A percentile compares a stretch with the other conserved stretches of the same genome.
Conservation (phyloP, 768 basidiomycete genomes). For the Chiua virens region DNA sequence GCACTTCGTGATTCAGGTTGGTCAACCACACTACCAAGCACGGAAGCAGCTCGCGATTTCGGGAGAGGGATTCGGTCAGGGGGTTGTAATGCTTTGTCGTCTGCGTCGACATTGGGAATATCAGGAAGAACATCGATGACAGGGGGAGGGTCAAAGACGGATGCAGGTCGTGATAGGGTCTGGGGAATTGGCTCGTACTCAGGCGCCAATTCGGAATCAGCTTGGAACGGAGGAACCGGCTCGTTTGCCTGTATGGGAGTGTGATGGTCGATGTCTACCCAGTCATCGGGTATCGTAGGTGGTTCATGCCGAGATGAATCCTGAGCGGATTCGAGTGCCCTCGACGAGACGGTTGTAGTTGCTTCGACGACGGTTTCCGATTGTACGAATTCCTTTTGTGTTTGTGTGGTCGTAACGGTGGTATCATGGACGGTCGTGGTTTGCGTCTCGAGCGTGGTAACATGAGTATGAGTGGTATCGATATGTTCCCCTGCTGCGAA, state of each 20-base stretch:
- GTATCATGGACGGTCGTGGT: constrained; percentile 7
- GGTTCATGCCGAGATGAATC: constrained; percentile 20
- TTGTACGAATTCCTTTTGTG: constrained; percentile 6
- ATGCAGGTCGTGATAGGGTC: constrained; percentile 13
- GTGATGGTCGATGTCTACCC: constrained; percentile 25
- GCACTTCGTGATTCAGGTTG: too few species aligned
- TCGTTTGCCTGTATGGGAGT: constrained; percentile 4
- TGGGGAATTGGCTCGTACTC: constrained; percentile 1
- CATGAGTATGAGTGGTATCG: constrained; percentile 13
- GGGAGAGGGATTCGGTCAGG: constrained; percentile 27
- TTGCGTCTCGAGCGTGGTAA: constrained; percentile 5
- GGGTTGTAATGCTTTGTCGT: neutral
- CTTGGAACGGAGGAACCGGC: constrained; percentile 2
- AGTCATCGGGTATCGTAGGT: constrained; percentile 28
- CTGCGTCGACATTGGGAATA: constrained; percentile 19
- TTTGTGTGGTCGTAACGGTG: constrained; percentile 10
- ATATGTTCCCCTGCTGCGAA: constrained; percentile 6
- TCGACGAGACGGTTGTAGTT: neutral
- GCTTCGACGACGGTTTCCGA: neutral
- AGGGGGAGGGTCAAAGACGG: constrained; percentile 10
- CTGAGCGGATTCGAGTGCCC: constrained; percentile 2
- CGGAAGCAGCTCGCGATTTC: constrained; percentile 31
- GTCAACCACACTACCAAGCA: constrained; percentile 5
- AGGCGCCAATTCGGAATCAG: constrained; percentile 4
- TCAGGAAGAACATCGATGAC: constrained; percentile 9